These are phyloP conservation scores for Psophocarpus tetragonolobus DNA, from an alignment of 306 rosid species.

Conservation along the genomic window DNA sequence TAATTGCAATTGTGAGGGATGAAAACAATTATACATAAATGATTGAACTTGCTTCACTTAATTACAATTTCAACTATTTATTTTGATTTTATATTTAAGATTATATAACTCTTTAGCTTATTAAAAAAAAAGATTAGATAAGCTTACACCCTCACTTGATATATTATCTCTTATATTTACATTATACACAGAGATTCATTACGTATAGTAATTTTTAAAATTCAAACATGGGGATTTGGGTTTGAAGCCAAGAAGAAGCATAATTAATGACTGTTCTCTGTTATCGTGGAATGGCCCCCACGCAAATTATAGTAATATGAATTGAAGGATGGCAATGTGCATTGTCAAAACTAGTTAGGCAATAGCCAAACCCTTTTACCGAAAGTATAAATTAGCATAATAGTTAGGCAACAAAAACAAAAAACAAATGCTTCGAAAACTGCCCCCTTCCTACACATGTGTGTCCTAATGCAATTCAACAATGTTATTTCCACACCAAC, in stretches of 20 bases:
- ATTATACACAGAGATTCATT: too few relatives aligned
- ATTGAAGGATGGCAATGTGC: slow-evolving; percentile 21
- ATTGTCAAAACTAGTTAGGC: slow-evolving; percentile 39
- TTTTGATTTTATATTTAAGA: background rate
- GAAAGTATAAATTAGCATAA: slow-evolving; percentile 19
- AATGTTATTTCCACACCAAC: slow-evolving; percentile 22
- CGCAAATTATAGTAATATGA: slow-evolving; percentile 22
- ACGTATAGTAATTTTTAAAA: background rate
- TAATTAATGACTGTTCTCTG: background rate
- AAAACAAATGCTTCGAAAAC: slow-evolving; percentile 21
- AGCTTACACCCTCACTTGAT: background rate
- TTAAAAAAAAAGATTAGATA: background rate
- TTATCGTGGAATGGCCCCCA: background rate
- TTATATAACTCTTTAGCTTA: background rate
- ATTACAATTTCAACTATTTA: background rate
- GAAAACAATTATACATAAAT: background rate
- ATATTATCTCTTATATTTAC: background rate
- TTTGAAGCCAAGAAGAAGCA: background rate
- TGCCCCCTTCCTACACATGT: background rate
- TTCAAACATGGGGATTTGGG: background rate
- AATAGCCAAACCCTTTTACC: slow-evolving; percentile 12
- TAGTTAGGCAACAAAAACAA: slow-evolving; percentile 31
- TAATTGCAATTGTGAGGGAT: background rate
- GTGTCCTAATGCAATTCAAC: slow-evolving; percentile 2
- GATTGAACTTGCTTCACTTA: too few relatives aligned